Evolutionary conservation across 768 basidiomycete genomes (phyloP), one percentile per base, ranked within the genome.

Genomic region (Leccinum barrowsii): DNA sequence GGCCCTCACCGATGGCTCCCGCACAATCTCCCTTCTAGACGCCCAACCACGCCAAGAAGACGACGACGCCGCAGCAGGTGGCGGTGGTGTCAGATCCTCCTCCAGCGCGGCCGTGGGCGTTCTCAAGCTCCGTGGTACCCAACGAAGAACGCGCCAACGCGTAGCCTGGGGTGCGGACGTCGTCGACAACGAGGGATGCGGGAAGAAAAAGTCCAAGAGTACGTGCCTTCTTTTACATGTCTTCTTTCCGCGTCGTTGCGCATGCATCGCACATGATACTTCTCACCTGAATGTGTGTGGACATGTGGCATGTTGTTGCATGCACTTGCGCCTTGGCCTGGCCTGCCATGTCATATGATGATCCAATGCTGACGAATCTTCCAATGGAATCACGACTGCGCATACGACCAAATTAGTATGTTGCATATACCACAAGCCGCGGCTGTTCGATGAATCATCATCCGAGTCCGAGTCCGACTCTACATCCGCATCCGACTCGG

Each of bases 181-280:
- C 4, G 81, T 96, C 3, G 95, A 98, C 70, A 97, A 98, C 67
- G 95, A 98, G 66, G 86, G 87, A 0, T 82, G 86, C 59, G 92
- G 92, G 7, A 86, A 82, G 80, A 96, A 97, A 75, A 92, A 89
- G 62, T 93, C 92, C 28, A 98, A 98, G 76, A 94, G 95, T 96
- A 63, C 61, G 89, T 42, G 7, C 40, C 40, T 10, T 19, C 40
- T 11, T n/a, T 19, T n/a, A 10, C 17, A 2, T 82, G 17, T 40
- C 7, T 40, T 17, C 8, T 42, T n/a, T 42, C 40, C n/a, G 4
- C 40, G 40, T 42, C 40, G 7, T 17, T 17, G 17, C 37, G n/a
- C n/a, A 42, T 42, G 3, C 24, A 7, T 13, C 28, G 5, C 28
- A 15, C 1, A 13, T 49, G 32, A 7, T n/a, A 11, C n/a, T 12